Conservation (phyloP, 2,329 filamentous ascomycete species). For the Fusarium tupiense region DNA sequence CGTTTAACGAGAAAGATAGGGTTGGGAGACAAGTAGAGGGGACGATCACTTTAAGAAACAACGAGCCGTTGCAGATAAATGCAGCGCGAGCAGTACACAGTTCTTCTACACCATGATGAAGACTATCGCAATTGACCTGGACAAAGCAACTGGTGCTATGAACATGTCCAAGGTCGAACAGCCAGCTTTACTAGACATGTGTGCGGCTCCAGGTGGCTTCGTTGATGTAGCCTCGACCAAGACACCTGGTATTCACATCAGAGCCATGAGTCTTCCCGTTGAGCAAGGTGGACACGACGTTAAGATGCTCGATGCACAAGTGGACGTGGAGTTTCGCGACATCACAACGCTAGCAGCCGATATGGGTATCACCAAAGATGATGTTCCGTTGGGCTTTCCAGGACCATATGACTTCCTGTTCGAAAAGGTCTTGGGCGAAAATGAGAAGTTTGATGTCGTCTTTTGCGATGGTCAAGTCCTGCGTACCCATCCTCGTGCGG, state of each 20-base stretch:
- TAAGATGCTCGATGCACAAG: constrained; percentile 34
- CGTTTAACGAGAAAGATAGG: constrained; percentile 43
- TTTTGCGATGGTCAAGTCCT: constrained; percentile 61
- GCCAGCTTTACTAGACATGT: constrained; percentile 60
- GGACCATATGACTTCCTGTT: constrained; percentile 34
- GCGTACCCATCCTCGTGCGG: constrained; percentile 48
- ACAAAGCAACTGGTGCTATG: constrained; percentile 49
- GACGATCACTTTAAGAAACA: constrained; percentile 56
- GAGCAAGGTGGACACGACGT: constrained; percentile 54
- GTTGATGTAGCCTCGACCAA: constrained; percentile 48
- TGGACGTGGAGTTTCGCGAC: constrained; percentile 49
- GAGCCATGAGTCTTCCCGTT: constrained; percentile 54
- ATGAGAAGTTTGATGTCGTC: constrained; percentile 52
- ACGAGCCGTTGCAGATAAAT: constrained; percentile 49
- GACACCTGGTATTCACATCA: constrained; percentile 47
- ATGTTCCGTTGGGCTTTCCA: constrained; percentile 44
- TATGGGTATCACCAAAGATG: constrained; percentile 46
- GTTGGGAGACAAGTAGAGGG: constrained; percentile 55
- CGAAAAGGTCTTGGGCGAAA: background rate
- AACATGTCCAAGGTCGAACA: constrained; percentile 9
- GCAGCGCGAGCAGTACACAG: constrained; percentile 21
- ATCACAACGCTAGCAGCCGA: constrained; percentile 62
- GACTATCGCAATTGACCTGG: constrained; percentile 54
- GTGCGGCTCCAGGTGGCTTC: constrained; percentile 66
- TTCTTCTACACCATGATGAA: constrained; percentile 56